These are phyloP conservation scores for Gigaspora rosea DNA, from an alignment of 192 early-diverging fungal species.

Conservation along the genomic window DNA sequence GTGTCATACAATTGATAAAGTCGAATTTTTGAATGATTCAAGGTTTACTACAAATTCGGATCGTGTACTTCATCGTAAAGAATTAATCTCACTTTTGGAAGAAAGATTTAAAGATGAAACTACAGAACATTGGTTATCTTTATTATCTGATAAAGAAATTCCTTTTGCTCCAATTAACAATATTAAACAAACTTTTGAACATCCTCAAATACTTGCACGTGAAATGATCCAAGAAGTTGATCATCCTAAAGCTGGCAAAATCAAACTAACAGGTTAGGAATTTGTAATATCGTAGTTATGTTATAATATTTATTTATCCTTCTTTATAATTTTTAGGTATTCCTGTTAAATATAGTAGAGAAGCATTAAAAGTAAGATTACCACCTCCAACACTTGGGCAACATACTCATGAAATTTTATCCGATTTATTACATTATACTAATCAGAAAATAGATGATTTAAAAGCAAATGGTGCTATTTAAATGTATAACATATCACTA, in stretches of 20 bases:
- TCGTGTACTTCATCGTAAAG: constrained; percentile 72
- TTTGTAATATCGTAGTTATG: neutral
- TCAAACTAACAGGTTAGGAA: constrained; percentile 68
- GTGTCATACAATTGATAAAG: constrained; percentile 53
- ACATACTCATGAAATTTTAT: constrained; percentile 83
- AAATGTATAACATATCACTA: neutral
- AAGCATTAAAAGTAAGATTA: constrained; percentile 60
- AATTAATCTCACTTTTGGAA: constrained; percentile 62
- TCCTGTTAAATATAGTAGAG: constrained; percentile 78
- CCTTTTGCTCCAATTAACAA: constrained; percentile 75
- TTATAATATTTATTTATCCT: neutral
- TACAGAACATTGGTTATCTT: constrained; percentile 62
- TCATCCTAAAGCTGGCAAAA: constrained; percentile 77
- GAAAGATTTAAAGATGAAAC: constrained; percentile 47
- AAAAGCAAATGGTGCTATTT: constrained; percentile 44
- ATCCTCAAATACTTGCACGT: constrained; percentile 69
- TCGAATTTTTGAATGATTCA: constrained; percentile 49
- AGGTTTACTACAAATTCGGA: constrained; percentile 69
- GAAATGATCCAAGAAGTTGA: constrained; percentile 78
- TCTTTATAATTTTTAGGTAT: constrained; percentile 39
- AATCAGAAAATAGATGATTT: constrained; percentile 54
- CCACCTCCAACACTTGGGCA: constrained; percentile 86
- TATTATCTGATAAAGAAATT: constrained; percentile 69
- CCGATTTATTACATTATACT: constrained; percentile 63
- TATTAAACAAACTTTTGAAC: constrained; percentile 48